Evolutionary conservation across 1,284 basidiomycete genomes (phyloP).

Genomic region (Pseudozyma thailandica): DNA sequence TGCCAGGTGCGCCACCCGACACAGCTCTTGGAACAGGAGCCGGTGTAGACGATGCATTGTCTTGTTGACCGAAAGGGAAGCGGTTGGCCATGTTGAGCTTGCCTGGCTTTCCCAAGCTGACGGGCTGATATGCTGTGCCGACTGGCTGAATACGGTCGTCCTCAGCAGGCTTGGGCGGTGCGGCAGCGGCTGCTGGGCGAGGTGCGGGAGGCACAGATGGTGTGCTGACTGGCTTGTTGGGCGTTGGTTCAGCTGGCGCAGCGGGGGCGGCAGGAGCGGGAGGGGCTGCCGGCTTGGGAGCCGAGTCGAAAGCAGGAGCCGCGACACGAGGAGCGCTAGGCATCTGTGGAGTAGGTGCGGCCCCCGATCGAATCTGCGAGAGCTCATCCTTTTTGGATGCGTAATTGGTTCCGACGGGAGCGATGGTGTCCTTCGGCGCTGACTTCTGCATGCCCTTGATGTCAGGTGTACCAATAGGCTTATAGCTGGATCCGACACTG

Average conservation of each 20-base stretch:
- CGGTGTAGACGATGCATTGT: constrained; percentile 23
- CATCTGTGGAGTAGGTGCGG: constrained; percentile 19
- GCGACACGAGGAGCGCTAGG: constrained; percentile 33
- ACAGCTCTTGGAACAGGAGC: constrained; percentile 36
- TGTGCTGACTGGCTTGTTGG: constrained; percentile 16
- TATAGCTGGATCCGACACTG: constrained; percentile 59
- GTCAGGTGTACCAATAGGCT: constrained; percentile 66
- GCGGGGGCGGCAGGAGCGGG: constrained; percentile 20
- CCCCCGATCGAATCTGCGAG: constrained; percentile 56
- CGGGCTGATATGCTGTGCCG: constrained; percentile 64
- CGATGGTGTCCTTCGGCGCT: constrained; percentile 58
- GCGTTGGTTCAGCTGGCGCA: constrained; percentile 17
- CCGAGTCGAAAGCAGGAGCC: constrained; percentile 37
- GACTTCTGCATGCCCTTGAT: constrained; percentile 60
- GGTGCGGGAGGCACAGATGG: constrained; percentile 30
- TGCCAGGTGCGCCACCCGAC: constrained; percentile 49
- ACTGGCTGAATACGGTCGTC: constrained; percentile 65
- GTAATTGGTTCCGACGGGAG: constrained; percentile 62
- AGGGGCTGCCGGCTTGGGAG: constrained; percentile 7
- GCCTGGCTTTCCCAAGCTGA: constrained; percentile 63
- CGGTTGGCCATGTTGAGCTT: constrained; percentile 64
- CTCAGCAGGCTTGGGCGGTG: constrained; percentile 55
- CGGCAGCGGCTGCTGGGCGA: constrained; percentile 20
- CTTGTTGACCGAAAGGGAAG: constrained; percentile 58
- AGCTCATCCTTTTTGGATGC: constrained; percentile 61